Evolutionary conservation across 2,329 filamentous ascomycete species (phyloP).

Genomic region (Sclerotinia glacialis): DNA sequence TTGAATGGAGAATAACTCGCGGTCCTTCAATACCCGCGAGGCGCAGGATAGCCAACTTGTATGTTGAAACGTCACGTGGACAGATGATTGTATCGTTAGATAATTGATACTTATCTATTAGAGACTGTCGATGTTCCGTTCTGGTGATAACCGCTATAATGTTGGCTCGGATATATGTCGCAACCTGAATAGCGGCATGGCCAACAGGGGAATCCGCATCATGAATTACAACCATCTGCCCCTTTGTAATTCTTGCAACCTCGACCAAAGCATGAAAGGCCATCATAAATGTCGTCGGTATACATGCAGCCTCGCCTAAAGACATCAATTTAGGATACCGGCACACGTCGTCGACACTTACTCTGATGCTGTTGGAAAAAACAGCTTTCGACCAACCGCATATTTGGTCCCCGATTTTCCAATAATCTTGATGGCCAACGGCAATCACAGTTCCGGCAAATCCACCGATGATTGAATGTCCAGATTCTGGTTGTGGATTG

Average conservation of each 20-base stretch:
- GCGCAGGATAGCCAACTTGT: slow-evolving; percentile 34
- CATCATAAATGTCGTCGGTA: slow-evolving; percentile 33
- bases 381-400: slow-evolving; percentile 30
- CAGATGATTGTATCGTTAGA: not conserved
- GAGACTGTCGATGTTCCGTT: slow-evolving; percentile 23
- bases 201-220: slow-evolving; percentile 39
- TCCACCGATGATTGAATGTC: slow-evolving; percentile 28
- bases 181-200: slow-evolving; percentile 40
- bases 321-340: slow-evolving; percentile 27
- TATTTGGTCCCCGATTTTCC: slow-evolving; percentile 39
- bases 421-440: slow-evolving; percentile 32
- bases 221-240: slow-evolving; percentile 41
- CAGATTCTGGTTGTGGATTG: not conserved
- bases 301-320: slow-evolving; percentile 31
- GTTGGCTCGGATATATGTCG: slow-evolving; percentile 29
- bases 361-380: slow-evolving; percentile 31
- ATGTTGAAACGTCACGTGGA: not conserved
- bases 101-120: slow-evolving; percentile 27
- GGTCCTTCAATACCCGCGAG: slow-evolving; percentile 32
- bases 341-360: slow-evolving; percentile 27
- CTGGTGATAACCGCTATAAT: slow-evolving; percentile 36
- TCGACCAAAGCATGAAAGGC: slow-evolving; percentile 34
- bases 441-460: slow-evolving; percentile 39
- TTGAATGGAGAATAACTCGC: slow-evolving; percentile 36
- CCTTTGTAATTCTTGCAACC: slow-evolving; percentile 29